Conservation (phyloP, 345 rosid genomes). For the Dimocarpus longan region DNA sequence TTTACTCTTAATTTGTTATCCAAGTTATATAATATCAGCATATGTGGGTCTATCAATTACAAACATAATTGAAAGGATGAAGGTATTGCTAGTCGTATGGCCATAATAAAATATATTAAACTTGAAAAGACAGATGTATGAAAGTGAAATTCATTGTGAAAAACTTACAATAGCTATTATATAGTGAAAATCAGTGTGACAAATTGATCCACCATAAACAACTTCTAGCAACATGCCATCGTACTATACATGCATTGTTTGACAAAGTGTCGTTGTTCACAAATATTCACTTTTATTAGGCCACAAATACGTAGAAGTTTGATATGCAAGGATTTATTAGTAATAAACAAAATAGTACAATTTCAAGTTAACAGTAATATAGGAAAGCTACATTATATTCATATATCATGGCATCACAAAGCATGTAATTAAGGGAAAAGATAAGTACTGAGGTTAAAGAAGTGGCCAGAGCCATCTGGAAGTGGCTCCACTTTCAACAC, state of each 20-base stretch:
- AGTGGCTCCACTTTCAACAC: conserved; percentile 91
- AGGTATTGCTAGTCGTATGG: neutral
- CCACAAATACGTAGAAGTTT: neutral
- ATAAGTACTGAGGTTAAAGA: conserved; percentile 83
- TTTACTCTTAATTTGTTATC: neutral
- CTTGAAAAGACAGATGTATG: neutral
- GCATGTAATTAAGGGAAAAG: conserved; percentile 30
- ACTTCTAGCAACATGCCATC: neutral
- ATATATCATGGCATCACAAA: conserved; percentile 13
- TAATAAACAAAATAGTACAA: neutral
- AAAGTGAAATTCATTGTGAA: neutral
- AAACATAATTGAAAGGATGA: conserved; percentile 1
- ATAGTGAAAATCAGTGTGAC: neutral
- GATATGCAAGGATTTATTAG: neutral
- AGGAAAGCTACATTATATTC: conserved; percentile 6
- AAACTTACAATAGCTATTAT: neutral
- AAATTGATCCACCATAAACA: conserved; percentile 3
- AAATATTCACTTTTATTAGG: neutral
- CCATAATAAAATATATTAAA: neutral
- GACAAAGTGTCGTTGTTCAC: conserved; percentile 3
- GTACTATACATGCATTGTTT: neutral
- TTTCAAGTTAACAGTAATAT: neutral
- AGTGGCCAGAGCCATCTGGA: conserved; percentile 93
- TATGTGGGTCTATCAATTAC: neutral
- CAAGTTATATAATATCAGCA: neutral